phyloP scores from a whole-genome alignment of 345 rosid species.

The Erucastrum elatum region DNA sequence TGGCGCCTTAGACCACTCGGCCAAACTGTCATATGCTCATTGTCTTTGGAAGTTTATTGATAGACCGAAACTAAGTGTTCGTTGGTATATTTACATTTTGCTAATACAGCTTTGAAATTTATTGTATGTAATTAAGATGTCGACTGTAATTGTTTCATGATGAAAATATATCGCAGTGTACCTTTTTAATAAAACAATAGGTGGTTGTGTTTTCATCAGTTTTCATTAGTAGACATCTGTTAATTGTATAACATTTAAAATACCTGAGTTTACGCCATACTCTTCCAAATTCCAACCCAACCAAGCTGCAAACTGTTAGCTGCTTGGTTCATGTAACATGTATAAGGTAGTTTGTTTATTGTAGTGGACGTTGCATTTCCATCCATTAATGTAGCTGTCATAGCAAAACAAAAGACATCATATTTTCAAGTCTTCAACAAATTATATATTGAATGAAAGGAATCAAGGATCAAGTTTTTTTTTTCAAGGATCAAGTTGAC shows the following conservation, averaged over 20 bases:
- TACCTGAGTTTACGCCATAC: not conserved
- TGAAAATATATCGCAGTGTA: not conserved
- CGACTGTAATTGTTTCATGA: not conserved
- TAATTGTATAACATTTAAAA: not conserved
- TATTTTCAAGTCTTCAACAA: slow-evolving; percentile 21
- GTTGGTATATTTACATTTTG: not conserved
- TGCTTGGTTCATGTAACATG: not conserved
- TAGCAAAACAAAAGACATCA: not conserved
- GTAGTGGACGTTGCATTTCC: slow-evolving; percentile 20
- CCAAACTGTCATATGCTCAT: slow-evolving; percentile 65
- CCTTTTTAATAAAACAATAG: not conserved
- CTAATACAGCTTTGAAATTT: not conserved
- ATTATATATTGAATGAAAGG: slow-evolving; percentile 18
- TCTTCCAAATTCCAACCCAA: not conserved
- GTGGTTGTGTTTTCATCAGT: not conserved
- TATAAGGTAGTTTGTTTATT: not conserved
- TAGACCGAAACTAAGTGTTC: not conserved
- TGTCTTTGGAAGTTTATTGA: too few species aligned
- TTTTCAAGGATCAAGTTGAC: slow-evolving; percentile 15
- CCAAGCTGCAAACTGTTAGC: not conserved
- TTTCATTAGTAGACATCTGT: not conserved
- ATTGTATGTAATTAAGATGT: too few species aligned
- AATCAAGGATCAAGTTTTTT: slow-evolving; percentile 14
- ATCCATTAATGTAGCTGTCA: slow-evolving; percentile 16
- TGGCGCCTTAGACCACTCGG: slow-evolving; percentile 99